Evolutionary conservation across 2,329 filamentous ascomycete species (phyloP).

Genomic region (Venturia effusa): DNA sequence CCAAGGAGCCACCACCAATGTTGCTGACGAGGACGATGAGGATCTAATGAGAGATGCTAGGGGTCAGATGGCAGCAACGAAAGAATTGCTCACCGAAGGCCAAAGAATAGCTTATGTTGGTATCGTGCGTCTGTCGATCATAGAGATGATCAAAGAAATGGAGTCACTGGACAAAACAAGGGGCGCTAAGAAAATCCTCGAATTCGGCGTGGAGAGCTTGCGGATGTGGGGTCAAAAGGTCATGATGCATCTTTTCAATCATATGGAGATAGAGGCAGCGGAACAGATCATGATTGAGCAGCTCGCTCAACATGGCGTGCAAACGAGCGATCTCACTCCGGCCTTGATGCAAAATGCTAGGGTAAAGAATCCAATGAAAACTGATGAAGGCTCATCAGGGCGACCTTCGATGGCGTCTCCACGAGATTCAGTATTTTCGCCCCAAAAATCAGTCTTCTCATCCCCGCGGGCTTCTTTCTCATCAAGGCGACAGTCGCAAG

Average conservation of each 20-base stretch:
- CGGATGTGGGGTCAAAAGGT: slow-evolving; percentile 98
- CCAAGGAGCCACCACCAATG: slow-evolving; percentile 44
- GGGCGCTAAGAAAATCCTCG: slow-evolving; percentile 60
- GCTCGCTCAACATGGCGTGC: slow-evolving; percentile 80
- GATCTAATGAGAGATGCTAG: slow-evolving; percentile 40
- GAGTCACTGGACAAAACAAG: slow-evolving; percentile 52
- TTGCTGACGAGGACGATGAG: slow-evolving; percentile 52
- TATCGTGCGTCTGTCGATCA: slow-evolving; percentile 70
- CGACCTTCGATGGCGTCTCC: slow-evolving; percentile 20
- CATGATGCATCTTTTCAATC: slow-evolving; percentile 86
- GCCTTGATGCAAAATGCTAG: slow-evolving; percentile 84
- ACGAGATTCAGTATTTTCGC: slow-evolving; percentile 16
- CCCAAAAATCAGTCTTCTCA: slow-evolving; percentile 10
- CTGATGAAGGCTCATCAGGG: slow-evolving; percentile 20
- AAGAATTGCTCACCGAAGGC: slow-evolving; percentile 86
- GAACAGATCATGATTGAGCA: slow-evolving; percentile 99
- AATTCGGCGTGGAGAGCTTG: slow-evolving; percentile 62
- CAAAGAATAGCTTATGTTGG: slow-evolving; percentile 96
- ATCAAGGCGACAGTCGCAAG: not conserved
- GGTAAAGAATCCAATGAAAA: slow-evolving; percentile 83
- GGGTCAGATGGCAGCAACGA: slow-evolving; percentile 89
- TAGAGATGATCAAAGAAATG: slow-evolving; percentile 61
- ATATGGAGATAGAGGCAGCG: slow-evolving; percentile 79
- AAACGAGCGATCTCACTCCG: slow-evolving; percentile 71
- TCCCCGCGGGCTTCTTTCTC: slow-evolving; percentile 17